Evolutionary conservation across 225 moss, liverwort and hornwort species (phyloP).

Genomic region (Lunularia cruciata): DNA sequence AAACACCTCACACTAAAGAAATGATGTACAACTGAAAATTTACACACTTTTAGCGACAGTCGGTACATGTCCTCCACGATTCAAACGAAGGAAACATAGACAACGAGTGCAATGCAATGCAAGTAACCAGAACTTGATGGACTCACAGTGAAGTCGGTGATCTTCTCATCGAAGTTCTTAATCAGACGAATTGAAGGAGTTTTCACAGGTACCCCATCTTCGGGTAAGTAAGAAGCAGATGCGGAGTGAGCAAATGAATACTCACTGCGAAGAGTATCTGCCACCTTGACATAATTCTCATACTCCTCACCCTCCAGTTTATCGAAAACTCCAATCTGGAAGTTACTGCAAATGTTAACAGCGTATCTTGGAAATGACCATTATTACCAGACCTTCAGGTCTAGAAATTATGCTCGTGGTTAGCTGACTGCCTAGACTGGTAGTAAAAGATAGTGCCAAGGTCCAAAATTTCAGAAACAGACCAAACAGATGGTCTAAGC

Average conservation of each 20-base stretch:
- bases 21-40: not conserved
- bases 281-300: conserved; percentile 57
- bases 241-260: conserved; percentile 71
- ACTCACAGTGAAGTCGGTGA: conserved; percentile 65
- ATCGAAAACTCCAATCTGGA: conserved; percentile 81
- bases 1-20: not conserved
- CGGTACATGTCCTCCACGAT: not conserved
- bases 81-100: not conserved
- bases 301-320: conserved; percentile 71
- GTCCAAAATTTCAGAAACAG: too few species aligned
- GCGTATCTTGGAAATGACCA: too few species aligned
- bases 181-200: conserved; percentile 74
- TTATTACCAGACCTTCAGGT: too few species aligned
- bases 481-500: too few species aligned
- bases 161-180: conserved; percentile 88
- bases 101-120: not conserved
- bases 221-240: conserved; percentile 54
- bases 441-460: too few species aligned
- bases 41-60: not conserved
- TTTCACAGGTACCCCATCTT: conserved; percentile 52
- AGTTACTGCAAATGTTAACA: too few species aligned
- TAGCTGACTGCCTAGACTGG: too few species aligned
- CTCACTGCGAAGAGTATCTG: conserved; percentile 61
- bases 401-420: too few species aligned
- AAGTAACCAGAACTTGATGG: not conserved